Evolutionary conservation across 345 rosid genomes (phyloP), one percentile per base, ranked within the genome.

Genomic region (Erucastrum elatum): DNA sequence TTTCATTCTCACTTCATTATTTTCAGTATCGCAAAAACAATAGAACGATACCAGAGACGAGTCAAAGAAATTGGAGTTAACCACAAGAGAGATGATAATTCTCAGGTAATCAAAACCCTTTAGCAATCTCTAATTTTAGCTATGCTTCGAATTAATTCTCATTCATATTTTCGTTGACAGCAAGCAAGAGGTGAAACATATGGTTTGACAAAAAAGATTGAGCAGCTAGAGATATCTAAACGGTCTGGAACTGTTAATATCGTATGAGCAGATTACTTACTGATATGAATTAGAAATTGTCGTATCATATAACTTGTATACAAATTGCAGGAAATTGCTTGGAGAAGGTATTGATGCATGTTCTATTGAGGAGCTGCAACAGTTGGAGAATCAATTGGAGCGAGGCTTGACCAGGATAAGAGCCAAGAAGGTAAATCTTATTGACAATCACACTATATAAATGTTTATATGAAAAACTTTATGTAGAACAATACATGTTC

Each of bases 351-450:
- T 93, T 74, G 94, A 85, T 68, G 39, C 68, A 33, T 91, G 94
- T 74, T 82, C 93, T 7, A 26, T 80, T 15, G 91, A 87, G 65
- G 98, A 95, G 74, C 86, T 95, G 16, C 84, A 84, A 66, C 90
- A 86, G 55, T 35, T 90, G 31, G 99, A 93, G 84, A 90, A 72
- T 77, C 97, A 95, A 72, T 13, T 93, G 82, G 96, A 90, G 12
- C 86, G 87, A 79, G 76, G 98, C 86, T 88, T 95, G 62, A 79
- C 81, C 78, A 87, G 73, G 80, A 87, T 95, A 64, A 87, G 97
- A 85, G 88, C 91, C 27, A 90, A 85, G 86, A 93, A 93, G 99
- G 98, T 93, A 83, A 41, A 5, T 27, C 64, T 49, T 5, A 33
- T 3, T 37, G 69, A 5, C 7, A 10, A 21, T 56, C 62, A 72